These are phyloP conservation scores for Phylloporus rhodoxanthus DNA, from an alignment of 768 basidiomycete genomes.

Conservation along the genomic window DNA sequence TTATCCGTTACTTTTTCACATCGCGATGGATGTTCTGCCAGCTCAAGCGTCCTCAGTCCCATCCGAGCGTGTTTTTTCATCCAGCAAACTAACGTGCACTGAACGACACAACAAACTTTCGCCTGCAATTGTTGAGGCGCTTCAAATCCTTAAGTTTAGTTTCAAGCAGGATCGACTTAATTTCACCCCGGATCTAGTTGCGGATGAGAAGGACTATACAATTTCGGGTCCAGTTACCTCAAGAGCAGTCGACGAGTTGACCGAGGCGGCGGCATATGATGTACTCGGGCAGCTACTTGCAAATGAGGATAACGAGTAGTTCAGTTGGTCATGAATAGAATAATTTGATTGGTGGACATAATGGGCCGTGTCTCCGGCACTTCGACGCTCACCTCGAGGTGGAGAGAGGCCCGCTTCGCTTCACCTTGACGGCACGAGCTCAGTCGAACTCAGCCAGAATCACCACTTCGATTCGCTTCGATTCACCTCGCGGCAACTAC, in stretches of 20 bases:
- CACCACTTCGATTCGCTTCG: too few species aligned
- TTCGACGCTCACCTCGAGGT: too few species aligned
- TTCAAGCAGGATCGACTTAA: not conserved
- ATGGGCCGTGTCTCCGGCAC: too few species aligned
- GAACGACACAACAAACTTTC: not conserved
- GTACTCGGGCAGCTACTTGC: not conserved
- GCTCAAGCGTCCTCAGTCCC: not conserved
- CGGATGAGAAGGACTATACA: not conserved
- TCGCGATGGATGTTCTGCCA: not conserved
- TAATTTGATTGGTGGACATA: too few species aligned
- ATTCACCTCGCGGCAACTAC: too few species aligned
- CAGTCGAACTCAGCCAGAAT: too few species aligned
- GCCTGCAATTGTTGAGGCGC: not conserved
- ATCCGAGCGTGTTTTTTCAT: not conserved
- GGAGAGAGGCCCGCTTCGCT: too few species aligned
- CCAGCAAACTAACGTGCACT: not conserved
- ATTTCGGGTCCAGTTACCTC: not conserved
- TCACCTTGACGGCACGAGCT: too few species aligned
- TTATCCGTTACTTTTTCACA: not conserved
- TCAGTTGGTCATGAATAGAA: too few species aligned
- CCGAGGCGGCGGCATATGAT: not conserved
- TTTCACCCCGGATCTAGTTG: not conserved
- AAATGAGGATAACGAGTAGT: not conserved
- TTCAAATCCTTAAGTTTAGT: not conserved
- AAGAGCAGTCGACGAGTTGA: not conserved